Evolutionary conservation across 345 rosid genomes (phyloP), one percentile per base, ranked within the genome.

Genomic region (Camelina neglecta): DNA sequence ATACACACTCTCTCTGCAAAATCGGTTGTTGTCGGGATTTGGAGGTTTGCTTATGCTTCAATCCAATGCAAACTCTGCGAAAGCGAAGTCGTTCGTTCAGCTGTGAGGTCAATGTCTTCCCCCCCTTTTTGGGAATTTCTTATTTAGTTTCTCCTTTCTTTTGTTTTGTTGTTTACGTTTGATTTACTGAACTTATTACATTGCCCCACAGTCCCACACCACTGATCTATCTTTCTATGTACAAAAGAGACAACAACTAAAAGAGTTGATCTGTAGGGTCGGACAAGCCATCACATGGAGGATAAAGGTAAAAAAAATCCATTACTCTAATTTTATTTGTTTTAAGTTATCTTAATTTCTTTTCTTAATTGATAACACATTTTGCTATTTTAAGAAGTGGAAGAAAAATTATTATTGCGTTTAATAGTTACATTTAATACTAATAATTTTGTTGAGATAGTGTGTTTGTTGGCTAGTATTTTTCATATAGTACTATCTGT

Each of bases 11-110:
- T 47, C 73, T 68, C 10, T 47, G 60, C 42, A 49, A 50, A 48
- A 47, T 59, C 45, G 66, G 70, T 62, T 65, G 58, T 56, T 74
- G 77, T 72, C 68, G 75, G 69, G 13, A 65, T 55, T 20, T 31
- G 47, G 57, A 13, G 53, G 20, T 15, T 65, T 66, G 78, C 78
- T 74, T 74, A 74, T 44, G 66, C 78, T 65, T 74, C 31, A 74
- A 47, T 74, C 7, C 66, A 65, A 74, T 74, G 66, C 78, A 39
- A 72, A 42, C 44, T 38, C 44, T 38, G 24, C 12, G 59, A 60
- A 60, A 72, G 64, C 63, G 16, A 65, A 65, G 48, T 65, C 12
- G 51, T 55, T 53, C 61, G 64, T 33, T 74, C 59, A 74, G 77
- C 76, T 65, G 65, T 56, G 65, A 13, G 72, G 60, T 58, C 66